Percentiles rank a stretch among this genome's conserved stretches.
Evolutionary conservation across 805 yeast genomes (phyloP).

Genomic region (Suhomyces pyralidae): DNA sequence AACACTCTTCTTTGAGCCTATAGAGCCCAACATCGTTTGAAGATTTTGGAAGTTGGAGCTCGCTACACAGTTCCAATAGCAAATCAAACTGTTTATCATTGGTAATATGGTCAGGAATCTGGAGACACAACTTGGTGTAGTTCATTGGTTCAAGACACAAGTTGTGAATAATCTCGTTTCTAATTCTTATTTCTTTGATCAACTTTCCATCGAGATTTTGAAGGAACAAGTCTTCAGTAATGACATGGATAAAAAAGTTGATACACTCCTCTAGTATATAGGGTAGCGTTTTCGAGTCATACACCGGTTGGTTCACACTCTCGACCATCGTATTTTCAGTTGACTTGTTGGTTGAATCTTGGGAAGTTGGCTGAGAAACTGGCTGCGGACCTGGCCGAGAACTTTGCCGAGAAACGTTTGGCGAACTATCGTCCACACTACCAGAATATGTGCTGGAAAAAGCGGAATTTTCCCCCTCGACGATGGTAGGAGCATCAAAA

Average conservation of each 20-base stretch:
- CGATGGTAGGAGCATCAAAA: not conserved
- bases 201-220: conserved; percentile 47
- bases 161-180: conserved; percentile 74
- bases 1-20: conserved; percentile 33
- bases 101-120: conserved; percentile 72
- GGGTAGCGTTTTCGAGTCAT: conserved; percentile 49
- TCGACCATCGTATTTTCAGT: not conserved
- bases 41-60: conserved; percentile 30
- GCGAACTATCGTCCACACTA: not conserved
- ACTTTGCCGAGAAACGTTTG: not conserved
- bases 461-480: not conserved
- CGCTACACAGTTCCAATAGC: conserved; percentile 32
- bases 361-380: not conserved
- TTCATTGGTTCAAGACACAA: conserved; percentile 73
- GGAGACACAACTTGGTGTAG: conserved; percentile 65
- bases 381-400: not conserved
- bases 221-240: conserved; percentile 66
- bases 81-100: conserved; percentile 71
- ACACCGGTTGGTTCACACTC: conserved; percentile 3
- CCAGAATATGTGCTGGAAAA: not conserved
- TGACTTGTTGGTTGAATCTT: not conserved
- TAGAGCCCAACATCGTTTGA: conserved; percentile 38
- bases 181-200: conserved; percentile 49
- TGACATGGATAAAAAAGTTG: conserved; percentile 59
- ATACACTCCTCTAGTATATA: conserved; percentile 79